A percentile compares a stretch with the other conserved stretches of the same genome.
Evolutionary conservation across 768 basidiomycete species (phyloP).

Genomic region (Pleurotus cornucopiae): DNA sequence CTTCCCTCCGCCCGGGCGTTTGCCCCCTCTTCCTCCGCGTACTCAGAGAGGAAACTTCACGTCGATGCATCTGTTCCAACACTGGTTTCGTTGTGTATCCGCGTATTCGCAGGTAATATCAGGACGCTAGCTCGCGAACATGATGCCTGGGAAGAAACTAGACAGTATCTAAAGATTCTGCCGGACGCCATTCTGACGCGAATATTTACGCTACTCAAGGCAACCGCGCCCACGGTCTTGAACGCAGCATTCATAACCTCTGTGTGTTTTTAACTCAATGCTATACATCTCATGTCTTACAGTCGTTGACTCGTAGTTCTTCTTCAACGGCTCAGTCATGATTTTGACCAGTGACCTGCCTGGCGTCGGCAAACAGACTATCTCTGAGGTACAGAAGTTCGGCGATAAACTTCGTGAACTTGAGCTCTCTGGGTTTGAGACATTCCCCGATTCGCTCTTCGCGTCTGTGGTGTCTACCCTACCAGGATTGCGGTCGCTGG

Average conservation of each 20-base stretch:
- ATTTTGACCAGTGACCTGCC: slow-evolving; percentile 44
- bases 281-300: neutral
- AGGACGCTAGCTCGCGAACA: slow-evolving; percentile 28
- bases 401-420: slow-evolving; percentile 39
- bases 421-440: slow-evolving; percentile 46
- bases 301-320: slow-evolving; percentile 34
- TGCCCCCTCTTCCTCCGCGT: slow-evolving; percentile 46
- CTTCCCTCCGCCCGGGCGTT: slow-evolving; percentile 24
- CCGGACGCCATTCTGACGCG: slow-evolving; percentile 49
- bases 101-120: slow-evolving; percentile 46
- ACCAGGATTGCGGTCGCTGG: slow-evolving; percentile 39
- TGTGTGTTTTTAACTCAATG: slow-evolving; percentile 27
- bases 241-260: slow-evolving; percentile 51
- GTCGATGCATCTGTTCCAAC: slow-evolving; percentile 29
- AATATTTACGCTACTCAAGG: slow-evolving; percentile 47
- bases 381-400: slow-evolving; percentile 38
- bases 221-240: slow-evolving; percentile 46
- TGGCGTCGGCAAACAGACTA: slow-evolving; percentile 47
- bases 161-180: slow-evolving; percentile 36
- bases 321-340: slow-evolving; percentile 51
- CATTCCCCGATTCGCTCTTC: slow-evolving; percentile 48
- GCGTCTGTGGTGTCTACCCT: slow-evolving; percentile 44
- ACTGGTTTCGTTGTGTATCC: slow-evolving; percentile 46
- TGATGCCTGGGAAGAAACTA: slow-evolving; percentile 36
- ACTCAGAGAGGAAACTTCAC: slow-evolving; percentile 40